Conservation (phyloP, 345 rosid species). For the Salix dunnii region DNA sequence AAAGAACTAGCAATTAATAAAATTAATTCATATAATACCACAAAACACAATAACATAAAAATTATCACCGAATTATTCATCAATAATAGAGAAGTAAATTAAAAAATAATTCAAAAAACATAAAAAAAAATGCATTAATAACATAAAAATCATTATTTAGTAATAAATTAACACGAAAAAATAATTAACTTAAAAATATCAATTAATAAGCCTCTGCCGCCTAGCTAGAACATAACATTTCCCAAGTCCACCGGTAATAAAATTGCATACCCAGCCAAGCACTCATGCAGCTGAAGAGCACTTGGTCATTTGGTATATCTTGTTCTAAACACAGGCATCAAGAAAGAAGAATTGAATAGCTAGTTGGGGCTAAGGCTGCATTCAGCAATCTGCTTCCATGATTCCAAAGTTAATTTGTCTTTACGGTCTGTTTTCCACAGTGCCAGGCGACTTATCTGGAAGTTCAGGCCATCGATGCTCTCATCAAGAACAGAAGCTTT, state of each 20-base stretch:
- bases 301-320: background rate
- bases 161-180: too few species aligned
- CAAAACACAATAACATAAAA: too few species aligned
- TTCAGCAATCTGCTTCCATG: slow-evolving; percentile 76
- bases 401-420: slow-evolving; percentile 51
- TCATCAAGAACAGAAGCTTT: slow-evolving; percentile 51
- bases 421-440: slow-evolving; percentile 62
- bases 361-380: slow-evolving; percentile 42
- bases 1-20: too few species aligned
- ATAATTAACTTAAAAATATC: too few species aligned
- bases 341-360: slow-evolving; percentile 1
- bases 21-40: too few species aligned
- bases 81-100: too few species aligned
- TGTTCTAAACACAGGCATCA: background rate
- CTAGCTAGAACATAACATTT: background rate
- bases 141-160: too few species aligned
- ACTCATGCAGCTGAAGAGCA: background rate
- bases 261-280: background rate
- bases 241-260: background rate
- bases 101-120: too few species aligned
- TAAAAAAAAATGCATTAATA: too few species aligned
- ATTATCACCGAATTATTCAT: too few species aligned
- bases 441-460: slow-evolving; percentile 50
- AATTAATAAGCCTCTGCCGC: too few species aligned
- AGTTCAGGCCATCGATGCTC: slow-evolving; percentile 43